Conservation (phyloP, 345 rosid species). For the Noccaea bulbosa region DNA sequence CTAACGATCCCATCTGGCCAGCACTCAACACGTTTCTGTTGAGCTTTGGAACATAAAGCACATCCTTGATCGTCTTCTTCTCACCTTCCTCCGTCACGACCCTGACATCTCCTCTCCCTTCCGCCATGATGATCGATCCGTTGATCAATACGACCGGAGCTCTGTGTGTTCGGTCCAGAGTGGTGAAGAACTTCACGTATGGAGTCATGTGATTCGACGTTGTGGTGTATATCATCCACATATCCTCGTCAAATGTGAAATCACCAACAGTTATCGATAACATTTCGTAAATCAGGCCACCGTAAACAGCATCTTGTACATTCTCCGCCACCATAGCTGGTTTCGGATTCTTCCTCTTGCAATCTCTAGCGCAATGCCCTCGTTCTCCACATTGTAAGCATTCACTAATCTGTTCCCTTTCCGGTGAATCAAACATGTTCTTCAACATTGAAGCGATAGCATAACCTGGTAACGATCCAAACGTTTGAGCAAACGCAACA, state of each 20-base stretch:
- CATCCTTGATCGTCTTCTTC: background rate
- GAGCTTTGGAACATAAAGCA: background rate
- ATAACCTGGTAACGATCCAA: no score
- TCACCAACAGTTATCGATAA: background rate
- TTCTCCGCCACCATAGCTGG: no score
- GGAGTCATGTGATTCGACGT: background rate
- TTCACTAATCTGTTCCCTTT: background rate
- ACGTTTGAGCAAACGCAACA: no score
- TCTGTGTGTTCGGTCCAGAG: background rate
- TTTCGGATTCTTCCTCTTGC: background rate
- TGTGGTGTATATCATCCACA: background rate
- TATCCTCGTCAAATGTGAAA: background rate
- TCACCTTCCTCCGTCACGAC: background rate
- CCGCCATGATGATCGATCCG: background rate
- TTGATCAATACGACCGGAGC: background rate
- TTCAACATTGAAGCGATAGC: no score
- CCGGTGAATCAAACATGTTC: no score
- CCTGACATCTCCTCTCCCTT: background rate
- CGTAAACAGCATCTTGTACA: no score
- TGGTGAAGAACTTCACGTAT: background rate
- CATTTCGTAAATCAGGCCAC: background rate
- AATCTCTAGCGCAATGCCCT: conserved; percentile 6
- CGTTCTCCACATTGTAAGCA: conserved; percentile 6
- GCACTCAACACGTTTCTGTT: conserved; percentile 8
- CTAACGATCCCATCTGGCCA: background rate